Base-by-base conservation (phyloP, 2,329 filamentous ascomycete species). In the Lasiodiplodia citricola region DNA sequence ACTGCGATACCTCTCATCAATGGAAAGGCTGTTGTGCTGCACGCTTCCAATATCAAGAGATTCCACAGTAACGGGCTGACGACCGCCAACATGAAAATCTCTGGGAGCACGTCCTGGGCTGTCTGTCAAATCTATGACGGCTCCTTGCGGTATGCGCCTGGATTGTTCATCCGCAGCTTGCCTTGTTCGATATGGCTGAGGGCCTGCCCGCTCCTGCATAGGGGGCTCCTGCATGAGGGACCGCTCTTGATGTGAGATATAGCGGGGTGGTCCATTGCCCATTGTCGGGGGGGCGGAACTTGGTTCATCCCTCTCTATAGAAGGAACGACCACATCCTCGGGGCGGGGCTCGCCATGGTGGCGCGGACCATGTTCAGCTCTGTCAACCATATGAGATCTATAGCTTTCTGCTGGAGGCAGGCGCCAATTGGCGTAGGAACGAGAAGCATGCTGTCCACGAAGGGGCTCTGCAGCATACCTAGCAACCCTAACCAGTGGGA, bases 191-290 rank as follows among this genome's bases (percentile, higher is more conserved):
- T 23, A 38, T 31, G 16, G 21, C 18, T 55, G 50, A 28, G 7
- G 21, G 3, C 13, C 6, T 2, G 31, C 50, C 28, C 41, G 60
- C 47, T 21, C 60, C 14, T 64, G 60, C 11, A 14, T 44, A 25
- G 35, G 18, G 4, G 65, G 44, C 11, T 35, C 38, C 37, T 54
- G 66, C 66, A 68, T 63, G 47, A 63, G n/a, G 10, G 66, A 54
- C n/a, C 66, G 66, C 35, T 68, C 66, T n/a, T 68, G 66, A 38
- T 38, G 66, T 31, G 66, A 68, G 16, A 68, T 8, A 57, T 68
- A 68, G 7, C 35, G 56, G 11, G 25, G 41, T 16, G 35, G 6
- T 10, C 54, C 47, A 44, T 52, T 62, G 47, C 47, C 25, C 35
- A 21, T 41, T 14, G 56, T 23, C 8, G 35, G 50, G 16, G 35